Base-by-base conservation (phyloP, 768 basidiomycete genomes). In the Dacryopinax primogenitus region DNA sequence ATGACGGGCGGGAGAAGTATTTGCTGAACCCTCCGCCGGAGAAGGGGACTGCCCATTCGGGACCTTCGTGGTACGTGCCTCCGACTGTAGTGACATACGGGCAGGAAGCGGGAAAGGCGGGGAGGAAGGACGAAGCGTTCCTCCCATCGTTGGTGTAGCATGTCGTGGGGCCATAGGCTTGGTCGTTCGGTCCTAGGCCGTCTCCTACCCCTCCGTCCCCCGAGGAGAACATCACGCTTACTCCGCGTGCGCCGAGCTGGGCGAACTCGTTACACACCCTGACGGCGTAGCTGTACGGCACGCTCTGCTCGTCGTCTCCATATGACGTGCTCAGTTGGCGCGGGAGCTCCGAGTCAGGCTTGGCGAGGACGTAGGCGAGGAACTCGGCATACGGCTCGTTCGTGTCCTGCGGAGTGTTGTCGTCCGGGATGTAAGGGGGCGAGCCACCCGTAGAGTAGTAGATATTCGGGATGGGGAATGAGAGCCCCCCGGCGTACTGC, bases 1-100 rank as follows among this genome's bases (percentile, higher is more conserved):
- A 87, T 0, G 37, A 3, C 2, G 86, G 86, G 26, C 81, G 80
- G 23, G 68, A 0, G 71, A 84, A 86, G 63, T 83, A 82, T 67
- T 86, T 78, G 71, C 86, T 87, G 76, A 88, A 90, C 1, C 87
- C 87, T 35, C 87, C 87, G 0, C 86, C 85, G 13, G 85, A 87
- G 76, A 87, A 85, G 67, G 63, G 72, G 0, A 79, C 81, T 0
- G 82, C 83, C 15, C 77, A 77, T 72, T 90, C 87, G 0, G 85
- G 86, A 62, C 36, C 63, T 33, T 86, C 74, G 39, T 74, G 67
- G 26, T 72, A 73, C 0, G 87, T 88, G 9, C 82, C 88, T 6
- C 88, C 88, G 1, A 90, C 87, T 1, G 84, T 67, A 2, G 88
- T 90, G 21, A 88, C 84, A 67, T 87, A 79, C 21, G 77, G 77